Evolutionary conservation across 2,329 filamentous ascomycete genomes (phyloP), one percentile per base, ranked within the genome.

Genomic region (Paraconiothyrium brasiliense): DNA sequence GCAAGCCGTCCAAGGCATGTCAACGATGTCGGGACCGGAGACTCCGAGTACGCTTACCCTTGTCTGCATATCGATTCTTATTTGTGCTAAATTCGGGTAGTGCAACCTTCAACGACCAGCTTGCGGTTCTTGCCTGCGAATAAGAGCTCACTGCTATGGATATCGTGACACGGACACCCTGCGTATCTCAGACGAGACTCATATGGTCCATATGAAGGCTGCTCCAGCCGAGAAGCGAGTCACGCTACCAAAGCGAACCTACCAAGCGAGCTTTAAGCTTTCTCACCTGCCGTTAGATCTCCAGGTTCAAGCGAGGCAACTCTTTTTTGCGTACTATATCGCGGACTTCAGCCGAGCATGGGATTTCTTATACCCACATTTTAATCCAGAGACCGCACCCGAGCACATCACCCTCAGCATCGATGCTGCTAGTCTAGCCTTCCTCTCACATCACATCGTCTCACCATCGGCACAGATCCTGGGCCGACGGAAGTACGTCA

Each of bases 381-480:
- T 65, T 20, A 57, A 65, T 44, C 52, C 67, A 1, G 22, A 14
- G 4, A 11, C n/a, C 6, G 37, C 67, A 8, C 70, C 71, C 11
- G 66, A 70, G 11, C 62, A 74, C 59, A 46, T 75, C 4, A 58
- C 60, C 1, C 57, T 74, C 10, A 66, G 68, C 22, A 72, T 75
- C 34, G 72, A 75, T 54, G 72, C 72, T 35, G 71, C 69, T 24
- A 75, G 72, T 51, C 63, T 76, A 8, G 70, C 68, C 1, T 75
- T 74, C 48, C 54, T 75, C 0, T 67, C 67, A 3, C 69, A 70
- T 47, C 62, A 73, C 32, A 58, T 65, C 13, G 59, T 46, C 3
- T 73, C 68, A 0, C 59, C 55, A 2, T 59, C 64, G 6, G 72
- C 73, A 6, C 59, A 50, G 20, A 59, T 64, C 8, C 51, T 73